Evolutionary conservation across 768 basidiomycete species (phyloP).

Genomic region (Lyophyllum atratum): DNA sequence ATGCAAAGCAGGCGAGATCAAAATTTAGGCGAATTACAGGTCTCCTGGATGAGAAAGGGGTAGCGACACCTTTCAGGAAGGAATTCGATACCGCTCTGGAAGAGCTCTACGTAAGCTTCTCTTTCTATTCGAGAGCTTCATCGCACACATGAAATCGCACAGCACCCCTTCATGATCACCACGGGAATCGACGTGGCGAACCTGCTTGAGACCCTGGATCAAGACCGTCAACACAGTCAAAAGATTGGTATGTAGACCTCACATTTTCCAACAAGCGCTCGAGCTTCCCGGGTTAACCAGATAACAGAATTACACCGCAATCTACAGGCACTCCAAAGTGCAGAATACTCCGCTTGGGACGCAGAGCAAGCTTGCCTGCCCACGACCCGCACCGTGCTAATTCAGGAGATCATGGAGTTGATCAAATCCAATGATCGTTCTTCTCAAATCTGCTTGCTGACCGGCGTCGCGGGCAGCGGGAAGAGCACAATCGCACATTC

Average conservation of each 20-base stretch:
- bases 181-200: slow-evolving; percentile 5
- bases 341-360: slow-evolving; percentile 15
- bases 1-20: neutral
- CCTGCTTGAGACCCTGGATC: neutral
- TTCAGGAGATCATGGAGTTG: slow-evolving; percentile 12
- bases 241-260: neutral
- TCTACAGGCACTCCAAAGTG: slow-evolving; percentile 3
- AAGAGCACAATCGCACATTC: slow-evolving; percentile 24
- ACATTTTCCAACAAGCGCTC: neutral
- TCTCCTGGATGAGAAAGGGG: neutral
- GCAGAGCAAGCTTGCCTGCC: slow-evolving; percentile 7
- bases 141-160: neutral
- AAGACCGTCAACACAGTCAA: neutral
- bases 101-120: neutral
- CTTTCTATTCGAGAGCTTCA: neutral
- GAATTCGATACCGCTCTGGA: neutral
- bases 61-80: neutral
- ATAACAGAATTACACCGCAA: neutral
- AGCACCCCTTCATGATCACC: neutral
- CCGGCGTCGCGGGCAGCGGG: slow-evolving; percentile 22
- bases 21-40: neutral
- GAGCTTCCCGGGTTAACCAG: neutral
- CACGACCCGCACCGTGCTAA: slow-evolving; percentile 9
- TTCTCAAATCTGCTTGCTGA: slow-evolving; percentile 17
- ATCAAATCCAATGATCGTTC: slow-evolving; percentile 5